Evolutionary conservation across 2,329 filamentous ascomycete species (phyloP).

Genomic region (Catunica adiposa): DNA sequence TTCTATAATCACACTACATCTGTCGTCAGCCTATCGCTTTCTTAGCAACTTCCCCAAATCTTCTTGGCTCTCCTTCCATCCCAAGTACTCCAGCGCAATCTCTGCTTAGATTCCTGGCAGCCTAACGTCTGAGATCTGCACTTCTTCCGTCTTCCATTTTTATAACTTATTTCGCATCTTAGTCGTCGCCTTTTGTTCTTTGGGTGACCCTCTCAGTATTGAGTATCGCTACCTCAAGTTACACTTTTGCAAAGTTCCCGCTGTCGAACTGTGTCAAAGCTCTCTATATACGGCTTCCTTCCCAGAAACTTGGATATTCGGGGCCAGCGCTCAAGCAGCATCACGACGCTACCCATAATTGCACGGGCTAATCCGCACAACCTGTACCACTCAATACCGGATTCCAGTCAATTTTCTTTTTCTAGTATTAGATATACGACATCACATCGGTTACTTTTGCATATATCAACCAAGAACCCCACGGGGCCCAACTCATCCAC

Average conservation of each 20-base stretch:
- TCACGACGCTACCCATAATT: background rate
- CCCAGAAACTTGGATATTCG: background rate
- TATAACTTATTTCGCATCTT: too few relatives aligned
- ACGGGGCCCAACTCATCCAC: background rate
- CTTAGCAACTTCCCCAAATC: background rate
- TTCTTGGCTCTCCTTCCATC: background rate
- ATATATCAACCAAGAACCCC: background rate
- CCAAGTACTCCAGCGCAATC: background rate
- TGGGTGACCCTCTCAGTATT: too few relatives aligned
- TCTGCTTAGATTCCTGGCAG: background rate
- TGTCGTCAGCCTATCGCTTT: background rate
- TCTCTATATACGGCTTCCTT: background rate
- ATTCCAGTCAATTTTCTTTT: too few relatives aligned
- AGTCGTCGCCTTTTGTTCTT: too few relatives aligned
- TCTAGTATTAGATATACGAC: too few relatives aligned
- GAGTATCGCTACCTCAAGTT: background rate
- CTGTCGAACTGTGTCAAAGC: background rate
- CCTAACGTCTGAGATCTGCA: background rate
- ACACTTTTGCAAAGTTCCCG: background rate
- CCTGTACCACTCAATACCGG: too few relatives aligned
- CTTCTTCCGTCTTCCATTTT: too few relatives aligned
- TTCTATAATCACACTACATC: background rate
- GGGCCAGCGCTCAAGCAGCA: background rate
- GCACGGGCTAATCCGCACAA: too few relatives aligned
- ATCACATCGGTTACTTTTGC: background rate